Percentiles rank a stretch among this genome's conserved stretches.
These are phyloP conservation scores for Halenospora varia DNA, from an alignment of 495 filamentous ascomycete species.

Conservation along the genomic window DNA sequence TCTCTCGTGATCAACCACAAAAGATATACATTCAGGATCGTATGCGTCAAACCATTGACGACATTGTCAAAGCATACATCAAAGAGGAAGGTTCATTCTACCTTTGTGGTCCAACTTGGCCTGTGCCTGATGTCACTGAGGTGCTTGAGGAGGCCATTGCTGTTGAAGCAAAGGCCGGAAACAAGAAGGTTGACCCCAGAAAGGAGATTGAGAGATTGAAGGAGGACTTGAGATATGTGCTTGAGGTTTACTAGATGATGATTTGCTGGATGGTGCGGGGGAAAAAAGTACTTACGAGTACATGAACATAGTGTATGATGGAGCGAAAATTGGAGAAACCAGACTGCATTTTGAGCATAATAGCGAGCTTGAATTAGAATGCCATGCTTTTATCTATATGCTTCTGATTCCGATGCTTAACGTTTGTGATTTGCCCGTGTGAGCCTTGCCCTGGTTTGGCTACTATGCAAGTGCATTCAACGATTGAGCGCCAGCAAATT, in stretches of 20 bases:
- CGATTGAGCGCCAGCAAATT: too few relatives aligned
- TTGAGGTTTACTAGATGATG: conserved; percentile 98
- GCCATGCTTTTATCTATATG: too few relatives aligned
- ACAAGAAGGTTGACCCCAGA: conserved; percentile 78
- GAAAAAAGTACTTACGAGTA: too few relatives aligned
- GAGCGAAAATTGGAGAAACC: too few relatives aligned
- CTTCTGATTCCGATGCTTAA: too few relatives aligned
- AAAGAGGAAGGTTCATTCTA: conserved; percentile 89
- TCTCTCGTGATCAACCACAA: conserved; percentile 93
- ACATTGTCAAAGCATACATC: conserved; percentile 87
- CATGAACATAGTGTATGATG: too few relatives aligned
- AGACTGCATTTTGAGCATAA: too few relatives aligned
- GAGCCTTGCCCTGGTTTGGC: too few relatives aligned
- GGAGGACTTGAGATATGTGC: conserved; percentile 88
- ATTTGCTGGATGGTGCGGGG: too few relatives aligned
- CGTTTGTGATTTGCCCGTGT: too few relatives aligned
- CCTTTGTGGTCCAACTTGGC: conserved; percentile 97
- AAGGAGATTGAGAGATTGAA: conserved; percentile 97
- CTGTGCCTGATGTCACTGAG: conserved; percentile 94
- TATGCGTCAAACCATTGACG: conserved; percentile 83
- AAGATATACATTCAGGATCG: conserved; percentile 99
- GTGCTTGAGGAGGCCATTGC: conserved; percentile 92
- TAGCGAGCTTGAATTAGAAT: too few relatives aligned
- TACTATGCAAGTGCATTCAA: too few relatives aligned
- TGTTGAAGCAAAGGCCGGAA: conserved; percentile 59